Conservation (phyloP, 371 early-diverging fungal species). For the Nematocida sp. region DNA sequence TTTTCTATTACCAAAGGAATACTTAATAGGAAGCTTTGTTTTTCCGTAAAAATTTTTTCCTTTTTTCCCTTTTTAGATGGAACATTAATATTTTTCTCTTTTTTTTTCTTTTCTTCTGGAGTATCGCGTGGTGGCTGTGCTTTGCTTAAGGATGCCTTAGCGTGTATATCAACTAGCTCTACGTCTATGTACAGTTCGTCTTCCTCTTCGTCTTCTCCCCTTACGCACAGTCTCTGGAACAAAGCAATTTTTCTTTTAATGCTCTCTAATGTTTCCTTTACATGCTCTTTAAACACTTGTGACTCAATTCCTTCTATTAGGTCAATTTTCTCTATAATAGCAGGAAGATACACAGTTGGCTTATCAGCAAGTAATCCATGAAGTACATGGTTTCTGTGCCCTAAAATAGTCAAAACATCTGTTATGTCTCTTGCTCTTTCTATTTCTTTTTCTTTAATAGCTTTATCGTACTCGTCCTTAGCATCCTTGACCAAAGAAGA, state of each 20-base stretch:
- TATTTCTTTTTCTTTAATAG: neutral
- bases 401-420: neutral
- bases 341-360: constrained; percentile 2
- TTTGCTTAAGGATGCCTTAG: too few species aligned
- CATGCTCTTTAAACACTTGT: neutral
- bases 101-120: too few species aligned
- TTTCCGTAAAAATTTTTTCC: too few species aligned
- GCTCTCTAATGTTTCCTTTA: neutral
- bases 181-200: neutral
- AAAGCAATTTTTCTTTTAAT: neutral
- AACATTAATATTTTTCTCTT: neutral
- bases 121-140: too few species aligned
- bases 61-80: neutral
- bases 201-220: neutral
- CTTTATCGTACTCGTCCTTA: neutral
- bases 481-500: too few species aligned
- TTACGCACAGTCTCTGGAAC: neutral
- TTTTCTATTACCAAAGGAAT: neutral
- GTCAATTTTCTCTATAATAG: neutral
- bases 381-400: neutral
- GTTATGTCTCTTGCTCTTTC: neutral
- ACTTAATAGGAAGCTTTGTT: too few species aligned
- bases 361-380: neutral
- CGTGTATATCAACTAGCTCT: neutral
- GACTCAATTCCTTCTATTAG: neutral